phyloP scores from a whole-genome alignment of 306 rosid genomes.

The Ceratonia siliqua region DNA sequence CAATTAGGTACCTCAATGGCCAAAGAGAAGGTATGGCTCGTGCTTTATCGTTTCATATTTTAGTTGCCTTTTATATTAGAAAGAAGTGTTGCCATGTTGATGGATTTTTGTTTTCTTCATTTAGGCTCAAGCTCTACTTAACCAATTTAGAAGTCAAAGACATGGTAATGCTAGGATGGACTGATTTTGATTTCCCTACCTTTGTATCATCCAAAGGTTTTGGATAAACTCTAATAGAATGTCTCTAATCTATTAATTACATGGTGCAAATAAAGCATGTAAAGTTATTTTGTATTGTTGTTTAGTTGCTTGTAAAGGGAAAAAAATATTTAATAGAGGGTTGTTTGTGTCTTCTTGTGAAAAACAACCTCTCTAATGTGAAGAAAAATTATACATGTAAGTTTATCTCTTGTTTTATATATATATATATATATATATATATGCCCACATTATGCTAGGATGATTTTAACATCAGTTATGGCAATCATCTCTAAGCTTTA shows the following conservation, averaged over 20 bases:
- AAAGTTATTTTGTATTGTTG: constrained; percentile 48
- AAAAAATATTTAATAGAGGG: constrained; percentile 46
- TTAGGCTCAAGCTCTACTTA: constrained; percentile 94
- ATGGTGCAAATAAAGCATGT: constrained; percentile 62
- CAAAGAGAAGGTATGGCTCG: constrained; percentile 77
- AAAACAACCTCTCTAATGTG: constrained; percentile 35
- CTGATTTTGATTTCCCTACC: constrained; percentile 46
- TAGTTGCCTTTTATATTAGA: background rate
- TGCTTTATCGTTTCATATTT: constrained; percentile 21
- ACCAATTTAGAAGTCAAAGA: constrained; percentile 87
- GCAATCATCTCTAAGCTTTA: too few species aligned
- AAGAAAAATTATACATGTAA: constrained; percentile 45
- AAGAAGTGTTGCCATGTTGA: constrained; percentile 27
- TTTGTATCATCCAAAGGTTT: constrained; percentile 43
- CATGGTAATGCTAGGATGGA: constrained; percentile 90
- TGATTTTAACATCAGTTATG: too few species aligned
- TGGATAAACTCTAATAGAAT: constrained; percentile 46
- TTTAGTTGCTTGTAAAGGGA: constrained; percentile 50
- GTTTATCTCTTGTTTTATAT: constrained; percentile 39
- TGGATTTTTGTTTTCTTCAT: constrained; percentile 16
- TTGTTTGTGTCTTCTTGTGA: constrained; percentile 50
- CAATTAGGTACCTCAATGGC: constrained; percentile 97
- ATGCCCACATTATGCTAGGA: too few species aligned
- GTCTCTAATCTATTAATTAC: constrained; percentile 49
- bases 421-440: too few species aligned